These are phyloP conservation scores for Pseudoneurospora amorphoporcata DNA, from an alignment of 495 filamentous ascomycete species.

Conservation along the genomic window DNA sequence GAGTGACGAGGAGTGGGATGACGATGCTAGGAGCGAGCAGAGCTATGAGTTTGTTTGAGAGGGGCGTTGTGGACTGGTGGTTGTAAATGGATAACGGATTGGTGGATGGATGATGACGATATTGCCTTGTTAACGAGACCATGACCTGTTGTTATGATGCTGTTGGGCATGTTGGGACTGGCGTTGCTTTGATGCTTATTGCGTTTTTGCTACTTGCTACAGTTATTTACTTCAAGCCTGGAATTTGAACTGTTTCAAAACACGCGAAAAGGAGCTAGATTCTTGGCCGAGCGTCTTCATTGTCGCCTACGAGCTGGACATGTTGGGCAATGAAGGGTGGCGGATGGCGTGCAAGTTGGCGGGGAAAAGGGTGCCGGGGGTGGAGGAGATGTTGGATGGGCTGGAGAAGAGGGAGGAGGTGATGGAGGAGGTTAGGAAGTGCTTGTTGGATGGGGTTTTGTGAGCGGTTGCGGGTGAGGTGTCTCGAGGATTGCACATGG, in stretches of 20 bases:
- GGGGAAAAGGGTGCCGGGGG: constrained; percentile 8
- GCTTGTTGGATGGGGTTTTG: constrained; percentile 12
- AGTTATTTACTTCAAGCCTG: no score
- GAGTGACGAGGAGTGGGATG: constrained; percentile 3
- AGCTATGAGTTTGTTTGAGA: neutral
- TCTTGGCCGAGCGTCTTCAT: constrained; percentile 32
- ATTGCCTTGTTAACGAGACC: neutral
- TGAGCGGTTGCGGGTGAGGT: no score
- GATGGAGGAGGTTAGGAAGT: constrained; percentile 24
- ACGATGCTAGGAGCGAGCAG: constrained; percentile 4
- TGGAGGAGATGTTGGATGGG: constrained; percentile 15
- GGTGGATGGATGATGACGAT: neutral
- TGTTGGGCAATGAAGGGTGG: constrained; percentile 27
- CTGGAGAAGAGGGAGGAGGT: constrained; percentile 23
- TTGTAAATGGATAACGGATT: neutral
- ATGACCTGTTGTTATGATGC: neutral
- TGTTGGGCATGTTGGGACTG: neutral
- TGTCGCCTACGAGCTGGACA: constrained; percentile 44
- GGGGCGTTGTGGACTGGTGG: neutral
- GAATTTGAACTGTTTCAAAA: no score
- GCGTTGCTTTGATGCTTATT: neutral
- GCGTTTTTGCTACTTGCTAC: neutral
- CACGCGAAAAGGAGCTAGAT: neutral
- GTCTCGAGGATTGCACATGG: neutral
- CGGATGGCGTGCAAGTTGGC: constrained; percentile 24